phyloP scores from a whole-genome alignment of 2,329 filamentous ascomycete genomes.

The Tolypocladium pustulatum region DNA sequence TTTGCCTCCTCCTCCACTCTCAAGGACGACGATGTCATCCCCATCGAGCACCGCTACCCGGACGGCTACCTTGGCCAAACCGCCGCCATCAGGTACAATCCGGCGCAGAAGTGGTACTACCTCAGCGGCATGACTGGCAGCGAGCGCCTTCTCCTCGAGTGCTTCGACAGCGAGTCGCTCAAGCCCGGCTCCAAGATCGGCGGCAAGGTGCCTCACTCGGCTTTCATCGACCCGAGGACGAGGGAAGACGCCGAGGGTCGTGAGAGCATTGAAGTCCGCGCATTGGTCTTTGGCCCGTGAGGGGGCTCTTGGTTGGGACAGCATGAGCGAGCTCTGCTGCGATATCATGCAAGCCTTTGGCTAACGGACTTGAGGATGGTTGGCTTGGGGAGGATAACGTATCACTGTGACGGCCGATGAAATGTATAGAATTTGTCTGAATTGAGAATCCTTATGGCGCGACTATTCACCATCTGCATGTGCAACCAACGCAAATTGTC shows the following conservation, averaged over 20 bases:
- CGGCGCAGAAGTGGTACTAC: slow-evolving; percentile 65
- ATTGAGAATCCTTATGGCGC: neutral
- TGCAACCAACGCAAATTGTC: neutral
- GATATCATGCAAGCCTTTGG: neutral
- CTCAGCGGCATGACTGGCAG: slow-evolving; percentile 65
- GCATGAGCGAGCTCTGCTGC: neutral
- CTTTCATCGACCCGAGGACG: slow-evolving; percentile 68
- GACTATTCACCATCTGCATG: neutral
- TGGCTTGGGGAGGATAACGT: neutral
- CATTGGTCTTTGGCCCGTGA: slow-evolving; percentile 65
- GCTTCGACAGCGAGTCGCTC: slow-evolving; percentile 57
- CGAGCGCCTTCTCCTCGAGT: slow-evolving; percentile 68
- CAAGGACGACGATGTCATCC: slow-evolving; percentile 52
- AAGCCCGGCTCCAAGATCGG: slow-evolving; percentile 39
- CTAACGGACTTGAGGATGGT: neutral
- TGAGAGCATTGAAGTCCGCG: slow-evolving; percentile 84
- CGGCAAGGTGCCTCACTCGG: slow-evolving; percentile 59
- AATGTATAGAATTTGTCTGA: neutral
- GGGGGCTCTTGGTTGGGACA: neutral
- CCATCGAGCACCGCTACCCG: slow-evolving; percentile 62
- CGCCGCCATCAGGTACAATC: slow-evolving; percentile 53
- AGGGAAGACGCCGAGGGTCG: slow-evolving; percentile 57
- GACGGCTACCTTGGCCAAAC: slow-evolving; percentile 61
- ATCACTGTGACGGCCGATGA: neutral
- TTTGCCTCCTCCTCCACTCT: slow-evolving; percentile 57